A percentile compares a stretch with the other conserved stretches of the same genome.
Conservation (phyloP, 2,329 filamentous ascomycete species). For the Sarocladiaceae sp. region DNA sequence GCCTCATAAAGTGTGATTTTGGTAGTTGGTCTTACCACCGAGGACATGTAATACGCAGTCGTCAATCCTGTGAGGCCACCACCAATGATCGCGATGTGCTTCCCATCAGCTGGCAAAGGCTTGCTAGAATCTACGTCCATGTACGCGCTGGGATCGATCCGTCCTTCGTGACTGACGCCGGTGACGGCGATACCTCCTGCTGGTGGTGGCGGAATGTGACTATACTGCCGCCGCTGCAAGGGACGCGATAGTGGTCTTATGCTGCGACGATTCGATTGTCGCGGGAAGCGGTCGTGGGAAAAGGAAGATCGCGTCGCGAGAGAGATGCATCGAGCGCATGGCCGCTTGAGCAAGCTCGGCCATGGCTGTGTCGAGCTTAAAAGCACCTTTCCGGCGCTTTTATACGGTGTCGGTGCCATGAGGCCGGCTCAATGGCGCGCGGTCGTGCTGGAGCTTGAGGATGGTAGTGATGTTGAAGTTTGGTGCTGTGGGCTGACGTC, state of each 20-base stretch:
- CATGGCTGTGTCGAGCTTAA: constrained; percentile 10
- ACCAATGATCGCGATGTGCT: constrained; percentile 64
- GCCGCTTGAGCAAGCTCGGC: background rate
- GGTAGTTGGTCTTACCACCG: constrained; percentile 56
- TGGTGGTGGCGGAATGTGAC: too few relatives aligned
- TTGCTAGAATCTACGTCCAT: background rate
- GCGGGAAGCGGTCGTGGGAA: background rate
- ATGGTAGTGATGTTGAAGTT: background rate
- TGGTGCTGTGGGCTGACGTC: background rate
- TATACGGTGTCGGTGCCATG: constrained; percentile 24
- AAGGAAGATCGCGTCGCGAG: background rate
- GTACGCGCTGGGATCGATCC: background rate
- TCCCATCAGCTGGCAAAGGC: constrained; percentile 17
- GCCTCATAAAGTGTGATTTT: constrained; percentile 81
- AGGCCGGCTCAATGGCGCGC: constrained; percentile 22
- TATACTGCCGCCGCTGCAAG: background rate
- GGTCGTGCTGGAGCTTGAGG: constrained; percentile 1
- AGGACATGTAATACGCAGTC: constrained; percentile 71
- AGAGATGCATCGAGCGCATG: background rate
- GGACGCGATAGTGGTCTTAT: background rate
- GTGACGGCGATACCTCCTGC: too few relatives aligned
- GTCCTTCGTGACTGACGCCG: too few relatives aligned
- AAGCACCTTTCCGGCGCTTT: constrained; percentile 22
- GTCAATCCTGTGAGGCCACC: constrained; percentile 81
- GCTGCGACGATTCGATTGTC: background rate